Evolutionary conservation across 129 eudicot species (phyloP), one percentile per base, ranked within the genome.

Genomic region (Artemisia argyi): DNA sequence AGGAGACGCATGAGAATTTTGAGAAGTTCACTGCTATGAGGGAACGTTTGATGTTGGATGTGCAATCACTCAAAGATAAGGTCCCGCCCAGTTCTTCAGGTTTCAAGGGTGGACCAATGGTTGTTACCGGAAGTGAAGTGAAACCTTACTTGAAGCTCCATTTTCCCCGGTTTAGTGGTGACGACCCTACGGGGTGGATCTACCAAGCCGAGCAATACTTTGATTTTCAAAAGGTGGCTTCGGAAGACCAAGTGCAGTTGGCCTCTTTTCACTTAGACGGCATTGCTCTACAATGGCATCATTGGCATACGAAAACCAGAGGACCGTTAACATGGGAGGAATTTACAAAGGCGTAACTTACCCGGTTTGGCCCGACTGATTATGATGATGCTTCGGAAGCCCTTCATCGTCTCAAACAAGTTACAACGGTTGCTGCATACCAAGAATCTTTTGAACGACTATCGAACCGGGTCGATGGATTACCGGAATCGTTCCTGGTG

Each of bases 161-260:
- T 8, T 48, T 48, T 13, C 52, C 52, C 3, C 71, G 71, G 14
- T 66, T 66, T 20, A 42, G 35, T 2, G 71, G 71, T 3, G 71
- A 66, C 11, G 51, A 63, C 1, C 71, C 56, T 2, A 46, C 71
- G 1, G 53, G 67, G 3, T 39, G 71, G 71, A 16, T 66, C 56
- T 66, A 66, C 39, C 71, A 66, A 19, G 56, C 71, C 32, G 71
- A 66, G 17, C 28, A 66, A 66, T 66, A 66, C 11, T 66, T 66
- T 7, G 56, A 66, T 4, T 66, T 66, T 20, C 56, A 61, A 15
- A 14, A 30, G 11, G 28, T 66, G 16, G 52, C 20, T 48, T 2
- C 2, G 0, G 14, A 48, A 8, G 52, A 48, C 15, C 11, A 10
- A 48, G 52, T 48, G 2, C 52, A 48, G 2, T 13, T 48, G 26